Percentiles rank a stretch among this genome's conserved stretches.
These are phyloP conservation scores for Mortierella polycephala DNA, from an alignment of 371 early-diverging fungal species.

Conservation along the genomic window DNA sequence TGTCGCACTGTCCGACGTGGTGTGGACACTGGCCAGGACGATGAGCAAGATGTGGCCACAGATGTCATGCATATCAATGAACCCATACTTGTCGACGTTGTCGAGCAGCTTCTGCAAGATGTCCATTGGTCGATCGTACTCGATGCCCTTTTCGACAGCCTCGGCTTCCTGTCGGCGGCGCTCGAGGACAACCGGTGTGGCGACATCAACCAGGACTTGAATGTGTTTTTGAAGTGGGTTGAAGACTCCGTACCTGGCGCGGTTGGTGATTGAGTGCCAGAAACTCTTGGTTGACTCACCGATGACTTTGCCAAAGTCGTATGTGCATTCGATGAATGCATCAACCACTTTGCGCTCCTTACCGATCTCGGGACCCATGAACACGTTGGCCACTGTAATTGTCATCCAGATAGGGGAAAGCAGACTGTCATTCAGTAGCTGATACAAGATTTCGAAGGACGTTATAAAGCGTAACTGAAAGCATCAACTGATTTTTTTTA, in stretches of 20 bases:
- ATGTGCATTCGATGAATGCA: conserved; percentile 32
- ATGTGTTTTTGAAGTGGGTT: conserved; percentile 39
- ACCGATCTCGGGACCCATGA: conserved; percentile 39
- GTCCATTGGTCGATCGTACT: conserved; percentile 32
- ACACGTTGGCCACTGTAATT: conserved; percentile 32
- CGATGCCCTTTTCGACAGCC: conserved; percentile 16
- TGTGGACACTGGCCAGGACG: conserved; percentile 58
- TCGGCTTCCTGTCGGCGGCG: conserved; percentile 37
- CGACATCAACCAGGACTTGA: conserved; percentile 16
- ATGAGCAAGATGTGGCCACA: conserved; percentile 50
- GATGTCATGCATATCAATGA: conserved; percentile 49
- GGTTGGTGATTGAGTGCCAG: conserved; percentile 24
- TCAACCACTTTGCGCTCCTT: conserved; percentile 19
- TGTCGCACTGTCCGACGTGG: conserved; percentile 51
- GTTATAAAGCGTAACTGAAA: no score
- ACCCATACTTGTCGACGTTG: conserved; percentile 38
- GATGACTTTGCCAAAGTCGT: conserved; percentile 23
- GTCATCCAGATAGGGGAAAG: background rate
- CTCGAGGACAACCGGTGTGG: conserved; percentile 30
- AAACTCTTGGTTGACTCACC: conserved; percentile 1
- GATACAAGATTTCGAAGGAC: no score
- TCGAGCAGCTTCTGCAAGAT: conserved; percentile 42
- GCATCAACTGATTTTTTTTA: background rate
- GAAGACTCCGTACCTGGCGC: conserved; percentile 8
- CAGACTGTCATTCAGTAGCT: no score